phyloP scores from a whole-genome alignment of 345 rosid genomes.

The Conringia planisiliqua region DNA sequence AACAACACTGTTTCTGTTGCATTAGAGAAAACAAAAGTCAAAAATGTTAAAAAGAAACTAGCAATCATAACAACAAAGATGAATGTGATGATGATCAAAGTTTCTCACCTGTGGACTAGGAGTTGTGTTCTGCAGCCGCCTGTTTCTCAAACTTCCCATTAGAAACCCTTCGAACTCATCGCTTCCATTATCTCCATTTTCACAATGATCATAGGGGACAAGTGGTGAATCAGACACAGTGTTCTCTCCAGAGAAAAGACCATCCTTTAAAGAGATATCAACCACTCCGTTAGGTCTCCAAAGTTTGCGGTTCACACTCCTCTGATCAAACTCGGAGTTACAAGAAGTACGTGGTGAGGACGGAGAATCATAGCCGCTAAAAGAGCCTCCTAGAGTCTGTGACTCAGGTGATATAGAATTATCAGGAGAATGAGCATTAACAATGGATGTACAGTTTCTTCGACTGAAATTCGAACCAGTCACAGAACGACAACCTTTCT shows the following conservation, averaged over 20 bases:
- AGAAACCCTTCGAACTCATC: constrained; percentile 59
- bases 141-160: constrained; percentile 43
- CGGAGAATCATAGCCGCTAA: constrained; percentile 42
- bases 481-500: constrained; percentile 55
- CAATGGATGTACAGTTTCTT: constrained; percentile 27
- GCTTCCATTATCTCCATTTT: constrained; percentile 25
- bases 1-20: constrained; percentile 57
- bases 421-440: constrained; percentile 42
- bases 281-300: constrained; percentile 43
- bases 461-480: constrained; percentile 59
- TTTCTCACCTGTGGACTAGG: constrained; percentile 81
- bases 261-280: constrained; percentile 80
- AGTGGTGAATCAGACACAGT: constrained; percentile 41
- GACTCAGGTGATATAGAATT: constrained; percentile 72
- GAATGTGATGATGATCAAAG: neutral
- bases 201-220: constrained; percentile 32
- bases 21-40: constrained; percentile 1
- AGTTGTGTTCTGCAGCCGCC: constrained; percentile 43
- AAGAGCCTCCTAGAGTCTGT: constrained; percentile 43
- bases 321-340: constrained; percentile 46
- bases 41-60: neutral
- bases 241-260: constrained; percentile 52
- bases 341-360: constrained; percentile 45
- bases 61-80: constrained; percentile 46
- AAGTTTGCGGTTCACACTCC: constrained; percentile 63